phyloP scores from a whole-genome alignment of 495 filamentous ascomycete species.

The Podospora sp. region DNA sequence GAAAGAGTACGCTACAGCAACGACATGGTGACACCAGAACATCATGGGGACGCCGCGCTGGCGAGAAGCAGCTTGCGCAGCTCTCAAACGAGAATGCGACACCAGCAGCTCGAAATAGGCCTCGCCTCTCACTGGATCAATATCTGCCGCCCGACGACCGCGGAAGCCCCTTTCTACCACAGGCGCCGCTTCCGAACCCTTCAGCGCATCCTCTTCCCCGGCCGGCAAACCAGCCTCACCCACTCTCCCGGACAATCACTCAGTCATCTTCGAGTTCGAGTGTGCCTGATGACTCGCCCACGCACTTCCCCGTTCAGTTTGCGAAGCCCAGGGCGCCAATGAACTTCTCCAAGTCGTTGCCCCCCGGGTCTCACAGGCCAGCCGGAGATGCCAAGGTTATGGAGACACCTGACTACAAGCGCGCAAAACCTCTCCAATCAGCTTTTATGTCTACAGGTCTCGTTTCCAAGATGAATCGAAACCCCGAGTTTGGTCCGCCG shows the following conservation, averaged over 20 bases:
- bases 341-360: constrained; percentile 81
- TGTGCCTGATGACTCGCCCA: constrained; percentile 73
- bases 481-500: constrained; percentile 59
- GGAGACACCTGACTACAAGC: constrained; percentile 82
- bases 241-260: constrained; percentile 80
- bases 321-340: constrained; percentile 42
- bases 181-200: constrained; percentile 55
- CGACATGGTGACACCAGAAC: constrained; percentile 65
- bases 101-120: constrained; percentile 55
- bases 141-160: constrained; percentile 61
- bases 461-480: constrained; percentile 77
- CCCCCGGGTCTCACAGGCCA: constrained; percentile 60
- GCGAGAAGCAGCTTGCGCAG: constrained; percentile 48
- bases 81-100: constrained; percentile 51
- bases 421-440: constrained; percentile 77
- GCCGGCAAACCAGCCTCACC: constrained; percentile 66
- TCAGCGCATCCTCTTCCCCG: constrained; percentile 54
- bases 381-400: constrained; percentile 55
- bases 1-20: constrained; percentile 86
- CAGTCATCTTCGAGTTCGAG: constrained; percentile 83
- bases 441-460: constrained; percentile 94
- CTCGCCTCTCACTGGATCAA: constrained; percentile 77
- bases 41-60: constrained; percentile 55
- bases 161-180: constrained; percentile 65
- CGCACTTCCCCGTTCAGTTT: constrained; percentile 62